These are phyloP conservation scores for Blastobotrys peoriensis DNA, from an alignment of 805 yeast species.

Conservation along the genomic window DNA sequence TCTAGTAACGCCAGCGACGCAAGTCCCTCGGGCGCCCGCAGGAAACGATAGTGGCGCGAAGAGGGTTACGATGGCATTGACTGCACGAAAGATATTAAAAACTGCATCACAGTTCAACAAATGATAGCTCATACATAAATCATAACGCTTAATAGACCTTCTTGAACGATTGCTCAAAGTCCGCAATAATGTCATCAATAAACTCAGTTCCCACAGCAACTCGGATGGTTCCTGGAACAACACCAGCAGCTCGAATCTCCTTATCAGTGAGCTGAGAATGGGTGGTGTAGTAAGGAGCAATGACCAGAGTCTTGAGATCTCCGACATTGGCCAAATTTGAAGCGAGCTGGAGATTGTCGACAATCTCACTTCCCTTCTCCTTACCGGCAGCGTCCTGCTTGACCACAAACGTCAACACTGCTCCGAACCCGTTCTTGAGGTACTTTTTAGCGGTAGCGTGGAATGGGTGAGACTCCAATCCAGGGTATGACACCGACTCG, in stretches of 20 bases:
- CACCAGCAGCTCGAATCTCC: conserved; percentile 81
- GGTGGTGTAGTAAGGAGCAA: conserved; percentile 94
- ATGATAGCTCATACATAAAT: no score
- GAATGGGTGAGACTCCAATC: conserved; percentile 69
- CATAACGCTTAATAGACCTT: conserved; percentile 45
- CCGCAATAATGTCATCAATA: conserved; percentile 85
- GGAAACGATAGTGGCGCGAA: neutral
- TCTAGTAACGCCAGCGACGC: neutral
- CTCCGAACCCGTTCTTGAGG: conserved; percentile 75
- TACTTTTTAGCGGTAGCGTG: conserved; percentile 83
- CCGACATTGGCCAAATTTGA: conserved; percentile 96
- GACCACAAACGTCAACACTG: conserved; percentile 84
- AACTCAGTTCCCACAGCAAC: conserved; percentile 87
- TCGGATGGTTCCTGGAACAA: conserved; percentile 81
- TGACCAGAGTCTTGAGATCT: conserved; percentile 90
- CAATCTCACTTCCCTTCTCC: conserved; percentile 77
- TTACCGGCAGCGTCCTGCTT: conserved; percentile 56
- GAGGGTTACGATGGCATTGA: neutral
- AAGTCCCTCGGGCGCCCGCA: neutral
- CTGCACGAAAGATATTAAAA: neutral
- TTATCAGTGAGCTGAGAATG: conserved; percentile 84
- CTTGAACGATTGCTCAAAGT: conserved; percentile 80
- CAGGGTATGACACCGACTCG: conserved; percentile 88
- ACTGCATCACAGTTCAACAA: no score
- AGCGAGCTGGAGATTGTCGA: conserved; percentile 76